Base-by-base conservation (phyloP, 2,329 filamentous ascomycete species). In the Laburnicola sp. region DNA sequence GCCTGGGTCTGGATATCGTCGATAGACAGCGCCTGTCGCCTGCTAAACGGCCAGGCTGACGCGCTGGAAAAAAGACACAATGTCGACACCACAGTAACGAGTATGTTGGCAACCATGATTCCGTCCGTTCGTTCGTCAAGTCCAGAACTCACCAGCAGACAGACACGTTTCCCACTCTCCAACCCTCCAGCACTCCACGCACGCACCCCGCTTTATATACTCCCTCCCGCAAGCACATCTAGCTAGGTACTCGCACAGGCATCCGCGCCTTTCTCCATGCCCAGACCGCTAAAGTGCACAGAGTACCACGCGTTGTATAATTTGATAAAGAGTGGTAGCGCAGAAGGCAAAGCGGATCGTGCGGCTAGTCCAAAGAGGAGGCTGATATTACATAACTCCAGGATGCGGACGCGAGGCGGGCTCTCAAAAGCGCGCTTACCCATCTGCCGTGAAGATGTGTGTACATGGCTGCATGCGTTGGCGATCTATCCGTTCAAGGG, bases 1-100 rank as follows among this genome's bases (percentile, higher is more conserved):
- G 65, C 64, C 50, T 68, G 61, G 31, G 59, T 59, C 47, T 65
- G 58, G 31, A 70, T 61, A 4, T 57, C 47, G 10, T 62, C 64
- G 53, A 60, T 58, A 4, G 59, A 58, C 22, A 64, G 51, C 21
- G 57, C 50, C 50, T 66, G 64, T 30, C 60, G 56, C 43, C 56
- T 62, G 22, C 40, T 22, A 22, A 59, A 61, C 1, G 63, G 64
- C 49, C 50, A 62, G 2, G 64, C 57, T 22, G 51, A 56, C 32
- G 53, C 48, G 26, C 52, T 48, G 7, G 58, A 60, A 46, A 60
- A 60, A 2, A 66, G 51, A 42, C 53, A 60, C 38, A 66, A 44
- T 48, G 62, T 62, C 54, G 61, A 16, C 16, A 16, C 16, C 16
- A 16, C 16, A 16, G 16, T 16, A 16, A 16, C 47, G 39, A 66